phyloP scores from a whole-genome alignment of 2,329 filamentous ascomycete genomes.

The Cadophora malorum region DNA sequence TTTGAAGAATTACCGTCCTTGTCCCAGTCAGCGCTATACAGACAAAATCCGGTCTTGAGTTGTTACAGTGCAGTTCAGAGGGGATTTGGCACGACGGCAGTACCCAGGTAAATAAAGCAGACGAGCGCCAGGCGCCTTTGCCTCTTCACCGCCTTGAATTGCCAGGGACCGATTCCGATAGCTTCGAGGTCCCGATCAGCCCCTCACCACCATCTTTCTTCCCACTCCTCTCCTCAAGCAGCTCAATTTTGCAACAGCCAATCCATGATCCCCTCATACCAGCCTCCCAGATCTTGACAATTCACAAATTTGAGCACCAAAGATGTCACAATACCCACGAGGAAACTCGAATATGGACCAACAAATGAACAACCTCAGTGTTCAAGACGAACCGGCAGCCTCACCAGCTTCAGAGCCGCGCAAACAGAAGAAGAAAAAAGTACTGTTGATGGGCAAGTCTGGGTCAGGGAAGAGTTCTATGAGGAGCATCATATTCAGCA shows the following conservation, averaged over 20 bases:
- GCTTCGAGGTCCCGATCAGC: slow-evolving; percentile 4
- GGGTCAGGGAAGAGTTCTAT: slow-evolving; percentile 98
- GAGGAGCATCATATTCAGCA: slow-evolving; percentile 98
- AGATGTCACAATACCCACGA: slow-evolving; percentile 10
- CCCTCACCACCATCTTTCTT: neutral
- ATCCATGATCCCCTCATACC: neutral
- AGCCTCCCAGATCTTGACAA: neutral
- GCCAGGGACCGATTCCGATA: slow-evolving; percentile 14
- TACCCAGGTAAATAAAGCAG: slow-evolving; percentile 11
- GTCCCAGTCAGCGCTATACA: too few species aligned
- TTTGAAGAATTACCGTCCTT: too few species aligned
- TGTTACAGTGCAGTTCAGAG: neutral
- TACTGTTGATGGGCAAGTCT: slow-evolving; percentile 91
- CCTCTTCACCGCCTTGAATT: slow-evolving; percentile 7
- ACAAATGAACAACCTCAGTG: slow-evolving; percentile 34
- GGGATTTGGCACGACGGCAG: neutral
- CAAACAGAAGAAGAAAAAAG: slow-evolving; percentile 84
- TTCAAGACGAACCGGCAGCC: slow-evolving; percentile 37
- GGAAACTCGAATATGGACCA: slow-evolving; percentile 20
- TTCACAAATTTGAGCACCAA: neutral
- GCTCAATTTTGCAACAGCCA: neutral
- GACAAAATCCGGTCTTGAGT: neutral
- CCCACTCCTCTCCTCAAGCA: too few species aligned
- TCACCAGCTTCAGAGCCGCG: slow-evolving; percentile 41
- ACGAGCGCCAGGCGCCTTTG: neutral